Percentiles rank a stretch among this genome's conserved stretches.
Evolutionary conservation across 2,329 filamentous ascomycete genomes (phyloP).

Genomic region (Lizonia empirigonia): DNA sequence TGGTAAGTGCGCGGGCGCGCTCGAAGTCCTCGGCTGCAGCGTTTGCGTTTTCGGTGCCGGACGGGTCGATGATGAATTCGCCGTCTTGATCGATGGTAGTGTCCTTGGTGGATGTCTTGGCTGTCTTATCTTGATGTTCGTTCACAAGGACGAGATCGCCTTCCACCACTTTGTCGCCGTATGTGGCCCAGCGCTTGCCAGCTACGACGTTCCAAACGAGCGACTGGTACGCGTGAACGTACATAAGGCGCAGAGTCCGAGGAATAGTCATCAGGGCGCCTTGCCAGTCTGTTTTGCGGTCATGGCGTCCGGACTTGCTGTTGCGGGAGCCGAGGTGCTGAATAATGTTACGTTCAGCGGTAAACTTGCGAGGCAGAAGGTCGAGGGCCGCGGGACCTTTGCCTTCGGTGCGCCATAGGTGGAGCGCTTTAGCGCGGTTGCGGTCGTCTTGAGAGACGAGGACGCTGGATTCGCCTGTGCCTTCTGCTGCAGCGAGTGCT

Average conservation of each 20-base stretch:
- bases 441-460: conserved; percentile 75
- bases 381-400: conserved; percentile 66
- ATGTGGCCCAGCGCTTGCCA: conserved; percentile 77
- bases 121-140: conserved; percentile 60
- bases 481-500: conserved; percentile 62
- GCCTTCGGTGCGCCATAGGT: conserved; percentile 70
- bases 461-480: conserved; percentile 43
- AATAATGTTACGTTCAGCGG: conserved; percentile 79
- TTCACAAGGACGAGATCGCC: conserved; percentile 81
- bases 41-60: conserved; percentile 61
- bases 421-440: conserved; percentile 77
- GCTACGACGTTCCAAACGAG: conserved; percentile 90
- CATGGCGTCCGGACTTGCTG: conserved; percentile 52
- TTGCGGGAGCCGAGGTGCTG: conserved; percentile 67
- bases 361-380: conserved; percentile 78
- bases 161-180: conserved; percentile 74
- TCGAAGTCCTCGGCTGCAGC: conserved; percentile 63
- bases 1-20: conserved; percentile 74
- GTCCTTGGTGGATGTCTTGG: conserved; percentile 36
- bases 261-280: conserved; percentile 82
- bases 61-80: conserved; percentile 68
- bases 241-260: conserved; percentile 86
- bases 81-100: conserved; percentile 62
- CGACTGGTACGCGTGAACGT: conserved; percentile 95
- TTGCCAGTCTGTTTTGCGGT: conserved; percentile 70